Base-by-base conservation (phyloP, 208 protist species). In the Herpetomonas samuelpessoai region DNA sequence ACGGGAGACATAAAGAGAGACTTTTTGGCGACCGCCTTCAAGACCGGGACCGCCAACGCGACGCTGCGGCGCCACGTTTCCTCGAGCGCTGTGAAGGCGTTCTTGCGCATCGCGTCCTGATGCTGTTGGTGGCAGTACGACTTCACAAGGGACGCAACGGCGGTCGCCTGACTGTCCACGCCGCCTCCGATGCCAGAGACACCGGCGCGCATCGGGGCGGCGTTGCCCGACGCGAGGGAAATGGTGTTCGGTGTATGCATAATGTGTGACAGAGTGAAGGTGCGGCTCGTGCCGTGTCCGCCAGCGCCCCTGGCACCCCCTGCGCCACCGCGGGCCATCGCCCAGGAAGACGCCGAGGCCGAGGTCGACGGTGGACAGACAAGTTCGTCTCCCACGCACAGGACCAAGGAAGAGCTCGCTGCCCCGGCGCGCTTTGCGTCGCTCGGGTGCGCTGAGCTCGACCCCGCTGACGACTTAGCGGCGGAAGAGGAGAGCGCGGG, bases 321-420 rank as follows among this genome's bases (percentile, higher is more conserved):
- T 3, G 10, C 47, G 18, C 74, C 76, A 0, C 61, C 72, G 22
- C 67, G 67, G 18, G 76, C 65, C 12, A 84, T 73, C 0, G 81
- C 70, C 81, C 81, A 88, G 1, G 73, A 79, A 7, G 69, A 62
- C 24, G 71, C 48, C 12, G 69, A 56, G 3, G 71, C 62, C 0
- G 35, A 41, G 9, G 35, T 14, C 9, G 35, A 41, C 14, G 66
- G 50, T 9, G 74, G 69, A 4, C 58, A 52, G 10, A 82, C 67
- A 21, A 93, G 71, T 28, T 69, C 68, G 10, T 77, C 74, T n/a
- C 67, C 60, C 7, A 91, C 81, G 60, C 89, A 76, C 12, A 80
- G 41, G 3, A 87, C 57, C 24, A 80, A 50, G 0, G 38, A 9
- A 0, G 53, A 49, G 7, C 24, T 21, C 0, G 24, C 12, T 6